A percentile compares a stretch with the other conserved stretches of the same genome.
phyloP scores from a whole-genome alignment of 164 flowering plant species.

The Piper betle region DNA sequence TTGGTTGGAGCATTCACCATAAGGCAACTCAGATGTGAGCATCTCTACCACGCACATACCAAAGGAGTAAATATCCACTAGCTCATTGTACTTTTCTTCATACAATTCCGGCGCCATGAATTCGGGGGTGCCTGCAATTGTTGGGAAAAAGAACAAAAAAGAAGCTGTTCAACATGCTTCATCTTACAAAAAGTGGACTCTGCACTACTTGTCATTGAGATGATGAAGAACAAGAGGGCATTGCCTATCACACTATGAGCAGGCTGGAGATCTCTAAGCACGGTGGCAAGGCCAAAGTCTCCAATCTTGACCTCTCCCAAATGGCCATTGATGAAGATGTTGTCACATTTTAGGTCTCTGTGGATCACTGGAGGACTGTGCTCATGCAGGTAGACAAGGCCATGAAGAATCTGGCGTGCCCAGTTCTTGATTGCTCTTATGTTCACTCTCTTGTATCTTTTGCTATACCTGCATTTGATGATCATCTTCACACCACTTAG shows the following conservation, averaged over 20 bases:
- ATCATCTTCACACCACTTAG: too few relatives aligned
- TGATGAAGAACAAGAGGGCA: neutral
- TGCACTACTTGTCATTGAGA: too few relatives aligned
- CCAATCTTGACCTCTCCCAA: conserved; percentile 91
- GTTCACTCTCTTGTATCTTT: conserved; percentile 42
- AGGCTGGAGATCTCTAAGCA: conserved; percentile 48
- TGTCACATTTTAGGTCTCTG: conserved; percentile 93
- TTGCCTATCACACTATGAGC: conserved; percentile 84
- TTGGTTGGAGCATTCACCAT: conserved; percentile 76
- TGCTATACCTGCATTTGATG: conserved; percentile 39
- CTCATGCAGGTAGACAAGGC: conserved; percentile 64
- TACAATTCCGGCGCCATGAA: conserved; percentile 95
- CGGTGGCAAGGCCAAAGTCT: conserved; percentile 80
- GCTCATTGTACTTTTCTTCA: conserved; percentile 82
- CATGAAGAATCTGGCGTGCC: conserved; percentile 78
- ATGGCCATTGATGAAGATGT: conserved; percentile 90
- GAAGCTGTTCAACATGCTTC: neutral
- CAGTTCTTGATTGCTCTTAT: conserved; percentile 74
- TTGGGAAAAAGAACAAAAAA: neutral
- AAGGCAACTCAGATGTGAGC: conserved; percentile 84
- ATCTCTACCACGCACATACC: conserved; percentile 91
- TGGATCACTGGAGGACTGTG: conserved; percentile 90
- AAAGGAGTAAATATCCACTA: conserved; percentile 79
- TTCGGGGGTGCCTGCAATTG: conserved; percentile 70
- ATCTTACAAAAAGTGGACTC: too few relatives aligned